These are phyloP conservation scores for Termitomyces bulborhizus DNA, from an alignment of 768 basidiomycete genomes.

Conservation along the genomic window DNA sequence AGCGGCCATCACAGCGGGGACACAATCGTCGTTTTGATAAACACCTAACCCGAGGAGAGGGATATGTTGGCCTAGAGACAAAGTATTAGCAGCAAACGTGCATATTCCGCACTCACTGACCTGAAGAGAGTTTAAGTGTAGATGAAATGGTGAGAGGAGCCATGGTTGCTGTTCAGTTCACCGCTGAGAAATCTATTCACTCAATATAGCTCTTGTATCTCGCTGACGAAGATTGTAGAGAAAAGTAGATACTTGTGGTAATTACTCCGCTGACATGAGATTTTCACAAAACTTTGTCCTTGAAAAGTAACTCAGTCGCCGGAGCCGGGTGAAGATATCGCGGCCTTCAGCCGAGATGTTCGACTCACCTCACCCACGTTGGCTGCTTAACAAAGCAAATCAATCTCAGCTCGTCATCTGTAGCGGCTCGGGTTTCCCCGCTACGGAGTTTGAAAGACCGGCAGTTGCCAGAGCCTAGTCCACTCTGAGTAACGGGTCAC, in stretches of 20 bases:
- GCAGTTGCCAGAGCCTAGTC: too few relatives aligned
- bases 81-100: neutral
- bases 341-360: too few relatives aligned
- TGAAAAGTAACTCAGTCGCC: too few relatives aligned
- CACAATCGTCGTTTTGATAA: slow-evolving; percentile 54
- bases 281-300: too few relatives aligned
- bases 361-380: too few relatives aligned
- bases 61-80: slow-evolving; percentile 39
- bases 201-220: neutral
- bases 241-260: too few relatives aligned
- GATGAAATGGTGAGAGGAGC: slow-evolving; percentile 4
- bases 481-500: too few relatives aligned
- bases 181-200: neutral
- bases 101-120: neutral
- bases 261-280: neutral
- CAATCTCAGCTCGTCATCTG: too few relatives aligned
- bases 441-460: too few relatives aligned
- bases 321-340: too few relatives aligned
- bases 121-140: slow-evolving; percentile 10
- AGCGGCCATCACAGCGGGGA: slow-evolving; percentile 51
- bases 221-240: neutral
- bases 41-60: slow-evolving; percentile 67
- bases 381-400: too few relatives aligned
- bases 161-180: neutral
- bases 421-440: too few relatives aligned